Evolutionary conservation across 2,329 filamentous ascomycete species (phyloP), one percentile per base, ranked within the genome.

Genomic region (Acephala macrosclerotiorum): DNA sequence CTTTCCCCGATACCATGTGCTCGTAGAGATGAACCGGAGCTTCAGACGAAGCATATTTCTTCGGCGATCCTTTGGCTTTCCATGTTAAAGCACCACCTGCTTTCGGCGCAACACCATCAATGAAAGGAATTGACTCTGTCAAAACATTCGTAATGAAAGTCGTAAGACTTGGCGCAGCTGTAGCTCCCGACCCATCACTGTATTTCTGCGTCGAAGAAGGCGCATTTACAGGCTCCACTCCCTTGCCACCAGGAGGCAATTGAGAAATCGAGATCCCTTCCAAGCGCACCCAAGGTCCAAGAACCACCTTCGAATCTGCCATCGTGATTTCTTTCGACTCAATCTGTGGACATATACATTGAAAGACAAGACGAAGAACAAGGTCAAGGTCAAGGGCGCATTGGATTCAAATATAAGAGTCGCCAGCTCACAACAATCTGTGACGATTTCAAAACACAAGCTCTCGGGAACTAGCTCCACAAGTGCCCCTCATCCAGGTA

Each of bases 101-200:
- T 70, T 78, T 79, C 18, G 84, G 81, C 8, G 87, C 81, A 38
- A 86, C 82, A 11, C 80, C 79, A 71, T 84, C 82, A 74, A 90
- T 81, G 75, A 91, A 89, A 1, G 82, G 80, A 33, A 87, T 76
- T 25, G 86, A 84, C 75, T 91, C 89, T n/a, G 78, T 74, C 36
- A 91, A 79, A 26, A 89, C 78, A 6, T 81, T 75, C 11, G 77
- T 75, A 65, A 90, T 75, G 68, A 91, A 84, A 6, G 81, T 78
- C 25, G 77, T 75, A 18, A 90, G 78, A 40, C 59, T 60, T 18
- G 64, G 68, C 16, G 69, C 49, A 35, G 66, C 45, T 35, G 61
- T 56, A 55, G 66, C 57, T 14, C 63, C 64, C 16, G 62, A 67
- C 2, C 64, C 66, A 55, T 61, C 61, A 29, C 25, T 66, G 53